phyloP scores from a whole-genome alignment of 129 eudicot genomes.

The Saussurea involucrata region DNA sequence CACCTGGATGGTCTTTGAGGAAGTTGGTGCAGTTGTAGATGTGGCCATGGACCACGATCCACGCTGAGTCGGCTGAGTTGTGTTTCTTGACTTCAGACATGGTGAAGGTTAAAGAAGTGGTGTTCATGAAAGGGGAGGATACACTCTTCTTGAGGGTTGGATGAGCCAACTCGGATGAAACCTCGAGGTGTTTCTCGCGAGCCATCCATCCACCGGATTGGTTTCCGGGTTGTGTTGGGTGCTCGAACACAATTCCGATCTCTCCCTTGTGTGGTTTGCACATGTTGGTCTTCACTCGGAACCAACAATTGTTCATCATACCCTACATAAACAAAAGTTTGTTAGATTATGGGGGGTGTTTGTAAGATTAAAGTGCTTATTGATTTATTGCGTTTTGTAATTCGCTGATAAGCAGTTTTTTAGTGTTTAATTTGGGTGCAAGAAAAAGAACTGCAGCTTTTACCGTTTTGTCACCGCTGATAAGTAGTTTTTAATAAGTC shows the following conservation, averaged over 20 bases:
- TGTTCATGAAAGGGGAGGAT: constrained; percentile 90
- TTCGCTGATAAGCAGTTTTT: no score
- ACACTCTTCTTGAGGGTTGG: constrained; percentile 61
- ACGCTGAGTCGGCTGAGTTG: constrained; percentile 77
- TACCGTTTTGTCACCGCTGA: no score
- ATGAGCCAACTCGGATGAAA: constrained; percentile 35
- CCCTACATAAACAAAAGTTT: constrained; percentile 41
- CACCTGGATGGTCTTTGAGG: constrained; percentile 94
- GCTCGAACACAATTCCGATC: constrained; percentile 90
- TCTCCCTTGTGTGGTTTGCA: constrained; percentile 96
- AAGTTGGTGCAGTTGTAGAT: constrained; percentile 79
- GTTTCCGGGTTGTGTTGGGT: constrained; percentile 97
- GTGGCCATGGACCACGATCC: constrained; percentile 98
- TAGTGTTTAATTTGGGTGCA: no score
- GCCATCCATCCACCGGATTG: constrained; percentile 99
- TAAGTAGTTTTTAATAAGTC: no score
- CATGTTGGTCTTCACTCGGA: constrained; percentile 80
- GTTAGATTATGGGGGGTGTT: no score
- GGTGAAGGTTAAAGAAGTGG: constrained; percentile 44
- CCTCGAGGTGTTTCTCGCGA: constrained; percentile 62
- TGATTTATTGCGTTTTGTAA: no score
- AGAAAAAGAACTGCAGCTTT: no score
- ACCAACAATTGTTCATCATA: constrained; percentile 99
- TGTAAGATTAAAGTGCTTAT: no score
- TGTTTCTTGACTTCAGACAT: constrained; percentile 74